Percentiles rank a stretch among this genome's conserved stretches.
phyloP scores from a whole-genome alignment of 768 basidiomycete species.

The Leccinum rimulosum region DNA sequence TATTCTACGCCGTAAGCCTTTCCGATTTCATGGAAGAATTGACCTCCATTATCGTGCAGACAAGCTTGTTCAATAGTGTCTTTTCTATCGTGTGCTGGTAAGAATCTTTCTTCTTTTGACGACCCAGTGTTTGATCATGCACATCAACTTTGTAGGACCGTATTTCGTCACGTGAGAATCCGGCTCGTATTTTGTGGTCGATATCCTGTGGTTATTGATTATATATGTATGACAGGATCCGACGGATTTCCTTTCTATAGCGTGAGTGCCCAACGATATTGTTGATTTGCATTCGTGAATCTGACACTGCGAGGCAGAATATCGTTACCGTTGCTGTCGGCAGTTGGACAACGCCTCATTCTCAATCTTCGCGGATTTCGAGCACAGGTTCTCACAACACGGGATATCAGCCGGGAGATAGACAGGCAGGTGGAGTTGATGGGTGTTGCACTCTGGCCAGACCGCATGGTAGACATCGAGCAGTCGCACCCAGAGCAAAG shows the following conservation, averaged over 20 bases:
- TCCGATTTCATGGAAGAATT: not conserved
- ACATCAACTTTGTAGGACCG: not conserved
- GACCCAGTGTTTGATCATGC: not conserved
- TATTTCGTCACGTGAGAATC: not conserved
- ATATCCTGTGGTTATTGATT: not conserved
- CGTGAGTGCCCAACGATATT: not conserved
- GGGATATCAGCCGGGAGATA: slow-evolving; percentile 8
- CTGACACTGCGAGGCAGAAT: slow-evolving; percentile 1
- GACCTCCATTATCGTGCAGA: not conserved
- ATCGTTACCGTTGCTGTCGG: slow-evolving; percentile 12
- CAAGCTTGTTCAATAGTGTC: not conserved
- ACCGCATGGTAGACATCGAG: not conserved
- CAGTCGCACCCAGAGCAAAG: not conserved
- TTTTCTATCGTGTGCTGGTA: not conserved
- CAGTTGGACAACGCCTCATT: slow-evolving; percentile 18
- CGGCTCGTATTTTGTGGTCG: not conserved
- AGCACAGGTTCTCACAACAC: not conserved
- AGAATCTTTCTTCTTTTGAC: not conserved
- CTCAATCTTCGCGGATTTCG: slow-evolving; percentile 16
- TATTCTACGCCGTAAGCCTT: not conserved
- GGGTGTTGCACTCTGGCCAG: not conserved
- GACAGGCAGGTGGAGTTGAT: not conserved
- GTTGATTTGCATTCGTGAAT: not conserved
- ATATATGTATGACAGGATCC: not conserved
- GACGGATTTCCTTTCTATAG: not conserved